Evolutionary conservation across 805 yeast species (phyloP).

Genomic region (Hanseniaspora hatyaiensis): DNA sequence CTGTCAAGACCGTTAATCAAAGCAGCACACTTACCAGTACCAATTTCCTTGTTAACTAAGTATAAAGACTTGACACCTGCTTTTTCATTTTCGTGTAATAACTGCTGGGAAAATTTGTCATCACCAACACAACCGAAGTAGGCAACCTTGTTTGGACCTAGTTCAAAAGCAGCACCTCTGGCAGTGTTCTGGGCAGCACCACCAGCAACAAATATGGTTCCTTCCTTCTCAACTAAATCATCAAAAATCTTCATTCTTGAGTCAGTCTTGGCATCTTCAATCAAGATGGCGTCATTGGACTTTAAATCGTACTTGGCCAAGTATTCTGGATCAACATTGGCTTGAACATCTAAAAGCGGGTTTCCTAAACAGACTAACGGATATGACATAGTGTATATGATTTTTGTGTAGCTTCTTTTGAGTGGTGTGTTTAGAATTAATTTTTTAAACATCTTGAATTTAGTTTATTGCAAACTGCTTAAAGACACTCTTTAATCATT

Average conservation of each 20-base stretch:
- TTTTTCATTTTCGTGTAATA: constrained; percentile 66
- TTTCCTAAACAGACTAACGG: constrained; percentile 74
- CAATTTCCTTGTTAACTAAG: constrained; percentile 60
- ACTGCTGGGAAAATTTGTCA: constrained; percentile 73
- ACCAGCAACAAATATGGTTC: constrained; percentile 76
- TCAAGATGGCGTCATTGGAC: constrained; percentile 85
- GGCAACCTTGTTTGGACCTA: constrained; percentile 70
- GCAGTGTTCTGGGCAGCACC: constrained; percentile 99
- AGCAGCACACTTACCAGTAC: constrained; percentile 98
- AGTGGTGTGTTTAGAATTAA: not conserved
- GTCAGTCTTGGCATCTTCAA: constrained; percentile 45
- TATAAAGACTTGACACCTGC: constrained; percentile 85
- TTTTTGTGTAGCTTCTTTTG: not conserved
- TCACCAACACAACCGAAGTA: constrained; percentile 96
- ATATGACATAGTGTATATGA: constrained; percentile 20
- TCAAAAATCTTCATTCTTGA: constrained; percentile 76
- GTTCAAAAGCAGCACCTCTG: constrained; percentile 89
- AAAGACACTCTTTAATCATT: too few relatives aligned
- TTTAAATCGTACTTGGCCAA: constrained; percentile 72
- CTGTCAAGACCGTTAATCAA: constrained; percentile 78
- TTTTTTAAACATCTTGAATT: too few relatives aligned
- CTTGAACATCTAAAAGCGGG: constrained; percentile 82
- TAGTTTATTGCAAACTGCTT: too few relatives aligned
- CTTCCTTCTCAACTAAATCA: constrained; percentile 54
- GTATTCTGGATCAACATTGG: constrained; percentile 54